Percentiles rank a stretch among this genome's conserved stretches.
phyloP scores from a whole-genome alignment of 2,329 filamentous ascomycete genomes.

The Tolypocladium nubicola region DNA sequence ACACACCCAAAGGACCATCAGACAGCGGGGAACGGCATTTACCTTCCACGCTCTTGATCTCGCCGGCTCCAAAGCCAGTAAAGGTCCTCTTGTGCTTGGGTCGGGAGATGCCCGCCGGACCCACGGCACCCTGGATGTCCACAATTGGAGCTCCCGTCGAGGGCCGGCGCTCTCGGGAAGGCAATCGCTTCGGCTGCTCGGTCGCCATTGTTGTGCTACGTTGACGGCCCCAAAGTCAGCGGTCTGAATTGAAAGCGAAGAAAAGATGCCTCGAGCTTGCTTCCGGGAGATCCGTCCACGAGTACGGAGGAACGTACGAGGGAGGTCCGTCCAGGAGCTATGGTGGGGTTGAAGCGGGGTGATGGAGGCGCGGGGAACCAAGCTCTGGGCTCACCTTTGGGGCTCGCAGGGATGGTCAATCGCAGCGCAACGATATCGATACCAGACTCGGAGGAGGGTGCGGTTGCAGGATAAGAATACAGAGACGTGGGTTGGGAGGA shows the following conservation, averaged over 20 bases:
- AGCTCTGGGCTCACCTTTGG: neutral
- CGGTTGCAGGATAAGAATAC: neutral
- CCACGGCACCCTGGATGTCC: conserved; percentile 76
- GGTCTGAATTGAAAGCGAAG: no score
- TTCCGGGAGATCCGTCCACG: neutral
- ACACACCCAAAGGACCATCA: neutral
- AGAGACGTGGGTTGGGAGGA: neutral
- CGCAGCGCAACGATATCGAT: no score
- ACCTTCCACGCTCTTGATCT: conserved; percentile 92
- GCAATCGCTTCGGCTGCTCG: conserved; percentile 24
- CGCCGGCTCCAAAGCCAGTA: conserved; percentile 79
- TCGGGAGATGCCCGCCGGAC: conserved; percentile 72
- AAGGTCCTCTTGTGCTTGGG: conserved; percentile 97
- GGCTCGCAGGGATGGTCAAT: neutral
- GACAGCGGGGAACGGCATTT: conserved; percentile 19
- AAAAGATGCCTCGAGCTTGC: neutral
- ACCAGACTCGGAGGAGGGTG: no score
- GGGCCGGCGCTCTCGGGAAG: conserved; percentile 64
- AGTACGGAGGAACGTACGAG: neutral
- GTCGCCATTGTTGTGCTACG: conserved; percentile 18
- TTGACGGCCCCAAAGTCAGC: neutral
- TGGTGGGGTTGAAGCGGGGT: neutral
- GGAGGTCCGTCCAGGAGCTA: neutral
- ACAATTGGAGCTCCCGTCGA: conserved; percentile 75
- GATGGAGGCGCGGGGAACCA: neutral